Conservation (phyloP, 2,329 filamentous ascomycete species). For the Tolypocladium pustulatum region DNA sequence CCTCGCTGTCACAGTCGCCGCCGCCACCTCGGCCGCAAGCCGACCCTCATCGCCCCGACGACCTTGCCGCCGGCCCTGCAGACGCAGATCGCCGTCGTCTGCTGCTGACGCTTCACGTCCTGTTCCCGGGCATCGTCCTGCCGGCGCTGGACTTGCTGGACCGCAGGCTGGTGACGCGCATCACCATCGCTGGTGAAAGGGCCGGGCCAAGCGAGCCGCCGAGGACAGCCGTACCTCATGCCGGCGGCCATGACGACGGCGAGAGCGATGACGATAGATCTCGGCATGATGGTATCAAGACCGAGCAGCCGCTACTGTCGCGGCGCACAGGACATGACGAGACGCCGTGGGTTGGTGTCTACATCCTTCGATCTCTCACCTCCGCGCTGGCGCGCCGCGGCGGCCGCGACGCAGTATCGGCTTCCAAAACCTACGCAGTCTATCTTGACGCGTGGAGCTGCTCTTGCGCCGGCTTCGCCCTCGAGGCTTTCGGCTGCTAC, state of each 20-base stretch:
- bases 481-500: constrained; percentile 48
- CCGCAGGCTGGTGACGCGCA: constrained; percentile 55
- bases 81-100: constrained; percentile 30
- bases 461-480: constrained; percentile 74
- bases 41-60: background rate
- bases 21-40: constrained; percentile 5
- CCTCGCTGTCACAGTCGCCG: constrained; percentile 21
- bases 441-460: constrained; percentile 74
- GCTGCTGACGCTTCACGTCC: constrained; percentile 71
- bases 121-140: constrained; percentile 73
- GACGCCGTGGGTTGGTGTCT: constrained; percentile 24
- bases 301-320: background rate
- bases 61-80: background rate
- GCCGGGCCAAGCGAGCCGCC: background rate
- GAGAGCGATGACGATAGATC: background rate
- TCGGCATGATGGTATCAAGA: too few relatives aligned
- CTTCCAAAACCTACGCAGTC: constrained; percentile 51
- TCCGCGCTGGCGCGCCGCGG: constrained; percentile 17
- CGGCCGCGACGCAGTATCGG: constrained; percentile 5
- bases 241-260: background rate
- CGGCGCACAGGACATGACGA: background rate
- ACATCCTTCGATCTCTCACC: constrained; percentile 54
- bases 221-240: background rate
- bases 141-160: constrained; percentile 85
- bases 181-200: constrained; percentile 13